Evolutionary conservation across 805 yeast species (phyloP).

Genomic region (Priceomyces carsonii): DNA sequence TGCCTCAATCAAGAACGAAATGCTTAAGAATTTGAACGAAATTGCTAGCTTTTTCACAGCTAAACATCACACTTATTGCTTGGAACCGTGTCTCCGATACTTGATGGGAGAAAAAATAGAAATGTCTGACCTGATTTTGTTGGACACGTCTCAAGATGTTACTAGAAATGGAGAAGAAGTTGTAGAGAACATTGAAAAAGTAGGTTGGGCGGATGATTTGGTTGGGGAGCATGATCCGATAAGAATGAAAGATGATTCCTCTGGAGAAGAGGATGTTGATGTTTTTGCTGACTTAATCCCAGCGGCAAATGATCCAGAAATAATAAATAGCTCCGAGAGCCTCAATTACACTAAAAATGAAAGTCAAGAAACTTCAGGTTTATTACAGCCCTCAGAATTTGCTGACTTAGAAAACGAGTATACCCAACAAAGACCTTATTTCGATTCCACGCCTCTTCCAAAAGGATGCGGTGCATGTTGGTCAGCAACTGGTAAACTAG

Average conservation of each 20-base stretch:
- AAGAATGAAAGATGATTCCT: constrained; percentile 19
- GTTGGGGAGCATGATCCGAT: constrained; percentile 31
- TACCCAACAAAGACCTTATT: constrained; percentile 21
- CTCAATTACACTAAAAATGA: neutral
- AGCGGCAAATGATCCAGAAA: constrained; percentile 40
- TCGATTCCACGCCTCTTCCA: constrained; percentile 87
- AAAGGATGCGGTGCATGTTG: constrained; percentile 92
- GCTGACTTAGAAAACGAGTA: neutral
- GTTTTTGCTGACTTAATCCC: constrained; percentile 39
- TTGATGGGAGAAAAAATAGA: constrained; percentile 78
- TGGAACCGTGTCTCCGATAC: constrained; percentile 77
- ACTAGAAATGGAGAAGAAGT: constrained; percentile 21
- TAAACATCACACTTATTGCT: constrained; percentile 59
- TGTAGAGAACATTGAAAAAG: constrained; percentile 36
- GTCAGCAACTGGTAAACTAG: constrained; percentile 75
- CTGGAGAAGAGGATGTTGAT: constrained; percentile 33
- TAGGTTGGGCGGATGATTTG: constrained; percentile 45
- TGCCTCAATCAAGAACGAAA: constrained; percentile 47
- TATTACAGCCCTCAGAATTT: too few relatives aligned
- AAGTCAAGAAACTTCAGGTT: neutral
- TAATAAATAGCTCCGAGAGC: constrained; percentile 16
- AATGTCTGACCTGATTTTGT: constrained; percentile 34
- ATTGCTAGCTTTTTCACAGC: constrained; percentile 59
- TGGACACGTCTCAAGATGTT: constrained; percentile 19
- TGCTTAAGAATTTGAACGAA: constrained; percentile 51